These are phyloP conservation scores for Coriaria nepalensis DNA, from an alignment of 306 rosid genomes.

Conservation along the genomic window DNA sequence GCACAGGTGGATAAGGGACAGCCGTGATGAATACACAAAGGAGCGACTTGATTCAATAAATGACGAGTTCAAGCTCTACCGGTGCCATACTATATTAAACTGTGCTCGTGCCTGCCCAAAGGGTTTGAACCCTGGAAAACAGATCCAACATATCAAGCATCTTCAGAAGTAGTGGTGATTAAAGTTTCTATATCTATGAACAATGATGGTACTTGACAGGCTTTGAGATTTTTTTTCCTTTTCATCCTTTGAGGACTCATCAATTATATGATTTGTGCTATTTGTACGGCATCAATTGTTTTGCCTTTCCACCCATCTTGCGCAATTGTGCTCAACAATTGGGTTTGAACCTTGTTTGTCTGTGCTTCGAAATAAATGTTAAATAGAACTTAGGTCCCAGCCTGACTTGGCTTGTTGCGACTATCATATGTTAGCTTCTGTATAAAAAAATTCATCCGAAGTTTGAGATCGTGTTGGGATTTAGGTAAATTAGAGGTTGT, in stretches of 20 bases:
- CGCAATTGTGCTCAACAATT: constrained; percentile 11
- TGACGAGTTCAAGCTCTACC: constrained; percentile 96
- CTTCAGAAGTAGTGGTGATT: constrained; percentile 28
- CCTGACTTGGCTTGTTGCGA: background rate
- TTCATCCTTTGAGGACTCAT: constrained; percentile 19
- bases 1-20: constrained; percentile 88
- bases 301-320: constrained; percentile 19
- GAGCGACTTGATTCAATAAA: constrained; percentile 86
- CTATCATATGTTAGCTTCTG: too few species aligned
- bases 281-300: background rate
- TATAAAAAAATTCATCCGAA: too few species aligned
- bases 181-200: constrained; percentile 13
- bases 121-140: constrained; percentile 96
- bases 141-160: constrained; percentile 64
- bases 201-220: constrained; percentile 12
- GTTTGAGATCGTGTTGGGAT: too few species aligned
- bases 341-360: constrained; percentile 15
- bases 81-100: constrained; percentile 98
- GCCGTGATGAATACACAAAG: constrained; percentile 84
- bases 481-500: too few species aligned
- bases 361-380: constrained; percentile 25
- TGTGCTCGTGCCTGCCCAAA: constrained; percentile 97
- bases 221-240: constrained; percentile 16
- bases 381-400: constrained; percentile 10
- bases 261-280: constrained; percentile 17